Evolutionary conservation across 495 filamentous ascomycete genomes (phyloP).

Genomic region (Annulohypoxylon nitens): DNA sequence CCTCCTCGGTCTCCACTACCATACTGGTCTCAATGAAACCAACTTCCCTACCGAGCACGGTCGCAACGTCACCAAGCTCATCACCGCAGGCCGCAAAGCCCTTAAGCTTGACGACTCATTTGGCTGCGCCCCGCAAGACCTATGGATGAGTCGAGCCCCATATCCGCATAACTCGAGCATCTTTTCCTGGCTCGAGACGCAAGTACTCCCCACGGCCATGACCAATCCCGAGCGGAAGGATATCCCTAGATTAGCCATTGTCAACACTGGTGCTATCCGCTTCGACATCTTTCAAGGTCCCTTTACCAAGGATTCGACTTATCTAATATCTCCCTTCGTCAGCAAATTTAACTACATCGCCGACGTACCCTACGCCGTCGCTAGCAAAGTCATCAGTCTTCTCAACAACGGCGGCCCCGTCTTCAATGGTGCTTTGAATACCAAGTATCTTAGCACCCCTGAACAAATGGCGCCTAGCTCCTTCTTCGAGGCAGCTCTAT

Average conservation of each 20-base stretch:
- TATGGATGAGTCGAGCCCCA: slow-evolving; percentile 81
- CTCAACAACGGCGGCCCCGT: slow-evolving; percentile 80
- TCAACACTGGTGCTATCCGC: slow-evolving; percentile 90
- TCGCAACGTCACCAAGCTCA: slow-evolving; percentile 76
- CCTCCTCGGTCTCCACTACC: slow-evolving; percentile 83
- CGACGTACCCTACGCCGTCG: slow-evolving; percentile 81
- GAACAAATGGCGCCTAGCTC: slow-evolving; percentile 52
- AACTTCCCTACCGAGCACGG: slow-evolving; percentile 87
- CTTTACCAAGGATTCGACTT: slow-evolving; percentile 88
- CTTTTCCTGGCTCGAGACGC: slow-evolving; percentile 81
- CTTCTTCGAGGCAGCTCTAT: slow-evolving; percentile 16
- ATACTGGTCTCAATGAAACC: slow-evolving; percentile 74
- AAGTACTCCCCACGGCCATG: slow-evolving; percentile 76
- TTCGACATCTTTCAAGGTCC: slow-evolving; percentile 95
- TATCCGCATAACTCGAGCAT: slow-evolving; percentile 79
- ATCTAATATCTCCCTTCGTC: slow-evolving; percentile 88
- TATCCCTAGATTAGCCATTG: slow-evolving; percentile 74
- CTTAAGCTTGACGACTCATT: slow-evolving; percentile 79
- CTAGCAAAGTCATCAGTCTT: slow-evolving; percentile 75
- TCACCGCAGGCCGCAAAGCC: slow-evolving; percentile 74
- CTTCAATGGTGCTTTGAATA: slow-evolving; percentile 53
- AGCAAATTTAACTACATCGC: slow-evolving; percentile 82
- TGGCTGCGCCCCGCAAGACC: slow-evolving; percentile 85
- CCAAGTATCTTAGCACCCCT: slow-evolving; percentile 56
- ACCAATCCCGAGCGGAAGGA: slow-evolving; percentile 53